phyloP scores from a whole-genome alignment of 441 rosid species.

The Erodium trifolium region DNA sequence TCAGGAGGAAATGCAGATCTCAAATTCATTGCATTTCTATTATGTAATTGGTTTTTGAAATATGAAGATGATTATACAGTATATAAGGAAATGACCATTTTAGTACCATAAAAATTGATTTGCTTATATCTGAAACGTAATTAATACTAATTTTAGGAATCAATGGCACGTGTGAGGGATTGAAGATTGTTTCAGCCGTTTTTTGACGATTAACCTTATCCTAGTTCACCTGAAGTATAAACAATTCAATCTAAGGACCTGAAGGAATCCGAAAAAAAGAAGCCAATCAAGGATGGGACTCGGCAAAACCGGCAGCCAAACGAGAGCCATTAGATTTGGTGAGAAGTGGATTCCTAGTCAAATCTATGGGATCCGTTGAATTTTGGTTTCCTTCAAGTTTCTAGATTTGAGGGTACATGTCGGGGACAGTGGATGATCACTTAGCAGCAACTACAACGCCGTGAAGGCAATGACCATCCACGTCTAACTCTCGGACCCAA shows the following conservation, averaged over 20 bases:
- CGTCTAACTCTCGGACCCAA: too few relatives aligned
- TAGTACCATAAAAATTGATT: not conserved
- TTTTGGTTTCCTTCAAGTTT: not conserved
- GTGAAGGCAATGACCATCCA: too few relatives aligned
- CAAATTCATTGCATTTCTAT: not conserved
- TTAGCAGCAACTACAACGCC: too few relatives aligned
- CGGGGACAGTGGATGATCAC: too few relatives aligned
- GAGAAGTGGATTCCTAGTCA: not conserved
- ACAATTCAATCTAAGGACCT: not conserved
- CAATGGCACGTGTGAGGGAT: not conserved
- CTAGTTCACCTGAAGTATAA: not conserved
- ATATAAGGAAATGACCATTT: not conserved
- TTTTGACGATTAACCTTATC: too few relatives aligned
- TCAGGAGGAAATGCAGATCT: not conserved
- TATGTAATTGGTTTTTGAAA: too few relatives aligned
- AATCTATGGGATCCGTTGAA: not conserved
- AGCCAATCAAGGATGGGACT: not conserved
- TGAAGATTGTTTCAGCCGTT: not conserved
- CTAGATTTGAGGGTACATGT: not conserved
- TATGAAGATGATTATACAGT: too few relatives aligned
- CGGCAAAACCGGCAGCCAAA: not conserved
- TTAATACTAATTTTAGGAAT: not conserved
- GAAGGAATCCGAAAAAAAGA: not conserved
- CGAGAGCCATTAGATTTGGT: not conserved
- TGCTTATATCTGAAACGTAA: not conserved